Evolutionary conservation across 2,329 filamentous ascomycete genomes (phyloP).

Genomic region (Ascochyta koolunga): DNA sequence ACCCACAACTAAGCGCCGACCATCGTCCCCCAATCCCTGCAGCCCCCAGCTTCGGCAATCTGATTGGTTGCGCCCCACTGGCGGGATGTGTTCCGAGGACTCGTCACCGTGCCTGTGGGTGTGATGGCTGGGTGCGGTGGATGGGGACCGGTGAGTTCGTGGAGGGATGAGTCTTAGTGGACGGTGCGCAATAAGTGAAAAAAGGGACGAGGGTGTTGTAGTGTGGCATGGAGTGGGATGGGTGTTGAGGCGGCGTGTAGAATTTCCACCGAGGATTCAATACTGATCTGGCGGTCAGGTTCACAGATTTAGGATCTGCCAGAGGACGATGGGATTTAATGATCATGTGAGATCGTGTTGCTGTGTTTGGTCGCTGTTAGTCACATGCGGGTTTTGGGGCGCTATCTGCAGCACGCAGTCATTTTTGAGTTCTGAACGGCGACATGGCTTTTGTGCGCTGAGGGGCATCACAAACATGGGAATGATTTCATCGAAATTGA

Average conservation of each 20-base stretch:
- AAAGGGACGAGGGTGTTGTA: not conserved
- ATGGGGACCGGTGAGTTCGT: not conserved
- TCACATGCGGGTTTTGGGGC: not conserved
- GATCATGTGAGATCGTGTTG: slow-evolving; percentile 1
- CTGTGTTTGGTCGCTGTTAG: not conserved
- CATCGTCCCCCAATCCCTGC: slow-evolving; percentile 18
- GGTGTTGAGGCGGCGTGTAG: no score
- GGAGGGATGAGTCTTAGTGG: no score
- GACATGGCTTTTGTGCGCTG: not conserved
- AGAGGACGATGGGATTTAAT: not conserved
- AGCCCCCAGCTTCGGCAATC: not conserved
- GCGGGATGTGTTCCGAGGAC: slow-evolving; percentile 34
- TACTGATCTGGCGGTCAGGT: not conserved
- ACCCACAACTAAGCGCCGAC: slow-evolving; percentile 22
- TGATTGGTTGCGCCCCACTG: slow-evolving; percentile 26
- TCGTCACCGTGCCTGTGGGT: slow-evolving; percentile 17
- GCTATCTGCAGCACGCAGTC: not conserved
- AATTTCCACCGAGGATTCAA: no score
- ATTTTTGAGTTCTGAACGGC: not conserved
- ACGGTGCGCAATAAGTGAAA: no score
- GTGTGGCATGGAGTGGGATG: no score
- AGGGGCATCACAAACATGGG: no score
- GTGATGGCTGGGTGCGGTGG: no score
- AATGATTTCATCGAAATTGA: no score
- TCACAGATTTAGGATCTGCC: not conserved